Base-by-base conservation (phyloP, 768 basidiomycete species). In the Rhodotorula taiwanensis region DNA sequence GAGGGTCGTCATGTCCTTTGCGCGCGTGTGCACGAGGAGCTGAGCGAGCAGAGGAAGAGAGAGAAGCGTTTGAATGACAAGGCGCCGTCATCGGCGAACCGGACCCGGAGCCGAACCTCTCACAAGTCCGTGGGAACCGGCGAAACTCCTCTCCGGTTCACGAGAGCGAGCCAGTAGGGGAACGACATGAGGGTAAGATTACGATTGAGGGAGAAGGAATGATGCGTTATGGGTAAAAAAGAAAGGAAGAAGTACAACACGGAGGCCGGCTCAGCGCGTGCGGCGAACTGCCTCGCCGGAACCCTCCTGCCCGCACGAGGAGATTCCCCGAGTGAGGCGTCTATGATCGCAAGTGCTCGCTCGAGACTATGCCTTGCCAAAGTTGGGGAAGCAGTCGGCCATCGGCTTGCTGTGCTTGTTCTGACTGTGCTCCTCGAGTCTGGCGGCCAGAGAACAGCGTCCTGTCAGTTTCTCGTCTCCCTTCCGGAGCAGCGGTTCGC, bases 341-440 rank as follows among this genome's bases (percentile, higher is more conserved):
- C n/a, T n/a, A n/a, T n/a, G n/a, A n/a, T n/a, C n/a, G n/a, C n/a
- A n/a, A n/a, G n/a, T n/a, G n/a, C n/a, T n/a, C n/a, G n/a, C 9
- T 45, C 8, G 21, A 21, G 11, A 13, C 28, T 31, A 58, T 3
- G 57, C 34, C 27, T 58, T 41, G 49, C 36, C 49, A 9, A 54
- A 61, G 23, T 47, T 47, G 18, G 60, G 60, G 60, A 62, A 62
- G 54, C 60, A 62, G n/a, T 62, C 60, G 8, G 27, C 25, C 9
- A 62, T 28, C 16, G 36, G 5, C 55, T 62, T 62, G 39, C 39
- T 25, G 53, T 62, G 60, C 60, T 62, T 62, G 47, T 55, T 55
- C 18, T 31, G 6, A 7, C 53, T 41, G 48, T 62, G 60, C 42
- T 62, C 48, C 54, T 55, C 39, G 18, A 62, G 48, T 43, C 52